These are phyloP conservation scores for Xylaria cubensis DNA, from an alignment of 495 filamentous ascomycete genomes.

Conservation along the genomic window DNA sequence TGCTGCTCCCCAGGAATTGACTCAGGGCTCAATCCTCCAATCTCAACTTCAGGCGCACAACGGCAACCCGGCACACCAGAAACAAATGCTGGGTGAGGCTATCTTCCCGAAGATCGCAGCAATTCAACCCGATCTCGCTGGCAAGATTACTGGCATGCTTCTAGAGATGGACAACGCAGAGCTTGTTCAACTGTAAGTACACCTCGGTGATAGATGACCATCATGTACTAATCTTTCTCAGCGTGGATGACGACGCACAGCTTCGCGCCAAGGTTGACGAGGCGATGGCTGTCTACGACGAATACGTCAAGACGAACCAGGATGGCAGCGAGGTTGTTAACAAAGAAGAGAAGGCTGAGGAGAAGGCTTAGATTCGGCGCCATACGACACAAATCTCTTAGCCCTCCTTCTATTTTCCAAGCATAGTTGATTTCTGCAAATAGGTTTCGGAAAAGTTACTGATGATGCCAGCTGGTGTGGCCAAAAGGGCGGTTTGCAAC, in stretches of 20 bases:
- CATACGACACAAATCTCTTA: constrained; percentile 18
- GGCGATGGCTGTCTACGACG: constrained; percentile 94
- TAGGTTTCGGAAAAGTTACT: constrained; percentile 55
- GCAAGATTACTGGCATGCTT: constrained; percentile 99
- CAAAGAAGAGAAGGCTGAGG: constrained; percentile 65
- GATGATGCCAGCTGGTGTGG: constrained; percentile 47
- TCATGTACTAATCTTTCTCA: constrained; percentile 44
- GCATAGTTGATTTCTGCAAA: constrained; percentile 44
- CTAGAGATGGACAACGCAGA: constrained; percentile 98
- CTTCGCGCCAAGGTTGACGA: constrained; percentile 95
- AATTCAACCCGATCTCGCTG: constrained; percentile 91
- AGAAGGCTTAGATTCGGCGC: constrained; percentile 54
- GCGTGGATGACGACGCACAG: constrained; percentile 87
- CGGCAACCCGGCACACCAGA: constrained; percentile 76
- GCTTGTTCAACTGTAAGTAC: constrained; percentile 90
- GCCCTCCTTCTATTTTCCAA: constrained; percentile 29
- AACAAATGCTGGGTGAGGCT: constrained; percentile 96
- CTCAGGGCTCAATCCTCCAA: constrained; percentile 52
- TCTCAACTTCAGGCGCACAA: constrained; percentile 55
- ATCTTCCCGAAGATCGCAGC: constrained; percentile 97
- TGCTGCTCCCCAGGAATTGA: constrained; percentile 43
- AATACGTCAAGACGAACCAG: constrained; percentile 89
- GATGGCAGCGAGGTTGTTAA: constrained; percentile 49
- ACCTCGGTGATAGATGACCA: not conserved
- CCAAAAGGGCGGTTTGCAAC: constrained; percentile 43